Conservation (phyloP, 2,329 filamentous ascomycete species). For the Aureobasidium sp. region DNA sequence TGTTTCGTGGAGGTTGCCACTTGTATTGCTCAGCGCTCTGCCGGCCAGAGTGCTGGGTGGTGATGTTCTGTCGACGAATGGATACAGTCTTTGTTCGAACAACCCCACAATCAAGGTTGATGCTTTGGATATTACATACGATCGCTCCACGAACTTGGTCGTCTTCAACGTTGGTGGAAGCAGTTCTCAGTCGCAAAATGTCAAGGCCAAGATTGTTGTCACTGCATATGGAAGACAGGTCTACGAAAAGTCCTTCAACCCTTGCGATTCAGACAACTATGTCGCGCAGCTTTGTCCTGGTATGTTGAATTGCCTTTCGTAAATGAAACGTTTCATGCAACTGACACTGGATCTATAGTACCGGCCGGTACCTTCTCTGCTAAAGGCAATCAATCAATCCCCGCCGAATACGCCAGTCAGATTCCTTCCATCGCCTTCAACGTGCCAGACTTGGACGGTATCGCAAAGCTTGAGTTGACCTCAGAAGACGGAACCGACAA, state of each 20-base stretch:
- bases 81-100: slow-evolving; percentile 66
- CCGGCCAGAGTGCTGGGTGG: slow-evolving; percentile 51
- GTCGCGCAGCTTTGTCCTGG: slow-evolving; percentile 74
- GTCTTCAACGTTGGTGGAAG: slow-evolving; percentile 76
- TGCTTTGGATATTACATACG: slow-evolving; percentile 69
- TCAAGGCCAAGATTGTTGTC: slow-evolving; percentile 68
- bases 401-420: slow-evolving; percentile 60
- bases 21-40: slow-evolving; percentile 30
- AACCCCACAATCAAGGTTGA: slow-evolving; percentile 60
- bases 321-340: background rate
- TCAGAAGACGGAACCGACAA: slow-evolving; percentile 50
- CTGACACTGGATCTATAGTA: slow-evolving; percentile 42
- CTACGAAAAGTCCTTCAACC: slow-evolving; percentile 75
- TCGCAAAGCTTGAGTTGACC: slow-evolving; percentile 66
- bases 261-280: slow-evolving; percentile 62
- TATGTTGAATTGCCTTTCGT: slow-evolving; percentile 38
- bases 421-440: slow-evolving; percentile 87
- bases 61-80: slow-evolving; percentile 71
- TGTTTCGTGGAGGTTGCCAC: slow-evolving; percentile 22
- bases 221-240: slow-evolving; percentile 77
- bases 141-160: slow-evolving; percentile 65
- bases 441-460: slow-evolving; percentile 81
- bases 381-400: slow-evolving; percentile 63
- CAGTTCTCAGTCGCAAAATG: slow-evolving; percentile 68
- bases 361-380: slow-evolving; percentile 69